phyloP scores from a whole-genome alignment of 208 protist species.

The Wallacemonas collosoma region DNA sequence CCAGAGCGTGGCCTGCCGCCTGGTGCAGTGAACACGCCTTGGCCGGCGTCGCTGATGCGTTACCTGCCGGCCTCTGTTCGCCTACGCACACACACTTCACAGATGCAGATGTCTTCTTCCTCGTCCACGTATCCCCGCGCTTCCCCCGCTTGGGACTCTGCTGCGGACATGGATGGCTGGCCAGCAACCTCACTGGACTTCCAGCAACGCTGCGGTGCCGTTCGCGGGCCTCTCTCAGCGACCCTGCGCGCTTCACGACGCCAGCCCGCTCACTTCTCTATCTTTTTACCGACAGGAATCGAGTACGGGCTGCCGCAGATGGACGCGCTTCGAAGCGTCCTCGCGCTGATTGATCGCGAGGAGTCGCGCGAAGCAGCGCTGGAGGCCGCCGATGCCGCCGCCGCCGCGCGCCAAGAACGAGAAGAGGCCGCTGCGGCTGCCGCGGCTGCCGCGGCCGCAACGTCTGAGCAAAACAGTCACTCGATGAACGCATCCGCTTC shows the following conservation, averaged over 20 bases:
- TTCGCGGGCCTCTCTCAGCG: conserved; percentile 45
- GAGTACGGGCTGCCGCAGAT: conserved; percentile 12
- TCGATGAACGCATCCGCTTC: background rate
- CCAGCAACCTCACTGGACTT: conserved; percentile 55
- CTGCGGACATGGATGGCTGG: conserved; percentile 32
- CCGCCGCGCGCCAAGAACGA: background rate
- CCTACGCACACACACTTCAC: background rate
- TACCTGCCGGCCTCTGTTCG: conserved; percentile 3
- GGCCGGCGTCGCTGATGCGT: conserved; percentile 12
- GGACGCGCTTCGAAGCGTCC: background rate
- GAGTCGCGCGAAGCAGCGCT: conserved; percentile 3
- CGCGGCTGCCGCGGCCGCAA: background rate
- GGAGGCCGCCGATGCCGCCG: background rate
- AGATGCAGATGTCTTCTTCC: too few relatives aligned
- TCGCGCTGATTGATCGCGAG: conserved; percentile 8
- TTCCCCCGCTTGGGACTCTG: background rate
- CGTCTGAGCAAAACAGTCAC: background rate
- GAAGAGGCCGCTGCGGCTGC: conserved; percentile 4
- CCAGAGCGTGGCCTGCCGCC: too few relatives aligned
- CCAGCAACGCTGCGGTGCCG: conserved; percentile 49
- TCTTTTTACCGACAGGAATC: conserved; percentile 29
- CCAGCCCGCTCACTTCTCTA: conserved; percentile 22
- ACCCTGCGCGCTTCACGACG: conserved; percentile 17
- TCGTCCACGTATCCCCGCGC: background rate
- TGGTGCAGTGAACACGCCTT: too few relatives aligned